Evolutionary conservation across 164 flowering plant species (phyloP), one percentile per base, ranked within the genome.

Genomic region (Vitis riparia): DNA sequence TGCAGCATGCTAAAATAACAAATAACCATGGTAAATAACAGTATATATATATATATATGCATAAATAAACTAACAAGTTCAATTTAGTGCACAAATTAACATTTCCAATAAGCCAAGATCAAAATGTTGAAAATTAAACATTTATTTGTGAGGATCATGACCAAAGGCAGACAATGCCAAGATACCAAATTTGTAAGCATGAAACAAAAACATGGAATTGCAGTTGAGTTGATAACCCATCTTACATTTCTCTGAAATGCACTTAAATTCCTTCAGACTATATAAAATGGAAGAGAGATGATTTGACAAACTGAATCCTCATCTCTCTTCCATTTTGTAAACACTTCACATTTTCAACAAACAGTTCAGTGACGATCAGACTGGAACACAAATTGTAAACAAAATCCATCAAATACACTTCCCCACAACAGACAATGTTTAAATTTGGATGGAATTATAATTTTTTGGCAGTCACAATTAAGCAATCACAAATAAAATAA

Each of bases 1-100:
- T 55, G 99, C 97, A 74, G 97, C 97, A 87, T 96, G 99, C 99
- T 96, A 74, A 19, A 47, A 63, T 60, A 48, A 49, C 58, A 68
- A 70, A 66, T 67, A 67, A 78, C 44, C 58, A 74, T 10, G 15
- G 14, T 47, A 57, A 78, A 44, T 49, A 59, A 66, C 30, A 58
- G 47, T 15, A 37, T 9, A 15, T 55, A 53, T 59, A 16, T 59
- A n/a, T 23, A 30, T 23, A 16, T 11, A 47, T 67, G 11, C 63
- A 19, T 57, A 15, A 61, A 13, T 15, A 10, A 58, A 2, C 44
- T 37, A 5, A 37, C 44, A 6, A 37, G 44, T 37, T 37, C 2
- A 23, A 23, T 23, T 23, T 37, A 37, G 44, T 37, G 0, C 44
- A 0, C 44, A 37, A 37, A 37, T 37, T 32, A 55, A 9, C 30